Percentiles rank a stretch among this genome's conserved stretches.
phyloP scores from a whole-genome alignment of 2,329 filamentous ascomycete species.

The Ascochyta koolunga region DNA sequence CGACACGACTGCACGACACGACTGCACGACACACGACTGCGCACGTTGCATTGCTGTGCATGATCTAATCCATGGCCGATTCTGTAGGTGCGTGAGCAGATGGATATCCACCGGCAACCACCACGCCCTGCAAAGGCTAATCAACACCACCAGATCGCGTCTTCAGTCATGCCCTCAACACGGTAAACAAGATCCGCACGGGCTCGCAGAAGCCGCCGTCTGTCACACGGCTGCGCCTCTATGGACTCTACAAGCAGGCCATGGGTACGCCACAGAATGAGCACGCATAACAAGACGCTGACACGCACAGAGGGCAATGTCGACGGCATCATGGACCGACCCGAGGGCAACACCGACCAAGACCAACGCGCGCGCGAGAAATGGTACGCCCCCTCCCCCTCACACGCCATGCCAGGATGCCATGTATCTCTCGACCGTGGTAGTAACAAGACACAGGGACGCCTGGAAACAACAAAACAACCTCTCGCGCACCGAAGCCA shows the following conservation, averaged over 20 bases:
- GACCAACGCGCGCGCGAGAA: slow-evolving; percentile 66
- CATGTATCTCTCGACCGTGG: background rate
- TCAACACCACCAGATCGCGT: slow-evolving; percentile 74
- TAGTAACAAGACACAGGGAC: slow-evolving; percentile 63
- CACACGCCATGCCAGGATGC: slow-evolving; percentile 22
- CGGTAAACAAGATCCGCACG: slow-evolving; percentile 96
- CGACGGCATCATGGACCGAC: slow-evolving; percentile 88
- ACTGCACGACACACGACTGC: too few relatives aligned
- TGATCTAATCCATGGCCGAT: slow-evolving; percentile 44
- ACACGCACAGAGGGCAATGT: slow-evolving; percentile 79
- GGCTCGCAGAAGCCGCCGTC: slow-evolving; percentile 88
- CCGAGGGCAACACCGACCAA: slow-evolving; percentile 59
- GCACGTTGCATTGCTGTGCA: slow-evolving; percentile 8
- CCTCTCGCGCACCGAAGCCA: slow-evolving; percentile 86
- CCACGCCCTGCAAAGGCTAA: too few relatives aligned
- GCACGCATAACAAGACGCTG: slow-evolving; percentile 8
- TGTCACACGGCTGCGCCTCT: slow-evolving; percentile 83
- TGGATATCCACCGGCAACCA: background rate
- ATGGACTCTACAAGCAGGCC: slow-evolving; percentile 98
- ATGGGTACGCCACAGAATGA: slow-evolving; percentile 65
- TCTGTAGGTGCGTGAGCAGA: slow-evolving; percentile 47
- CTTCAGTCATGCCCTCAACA: slow-evolving; percentile 98
- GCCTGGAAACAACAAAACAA: slow-evolving; percentile 91
- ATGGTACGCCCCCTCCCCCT: too few relatives aligned
- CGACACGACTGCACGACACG: too few relatives aligned